Evolutionary conservation across 2,329 filamentous ascomycete species (phyloP), one percentile per base, ranked within the genome.

Genomic region (Colletotrichum simmondsii): DNA sequence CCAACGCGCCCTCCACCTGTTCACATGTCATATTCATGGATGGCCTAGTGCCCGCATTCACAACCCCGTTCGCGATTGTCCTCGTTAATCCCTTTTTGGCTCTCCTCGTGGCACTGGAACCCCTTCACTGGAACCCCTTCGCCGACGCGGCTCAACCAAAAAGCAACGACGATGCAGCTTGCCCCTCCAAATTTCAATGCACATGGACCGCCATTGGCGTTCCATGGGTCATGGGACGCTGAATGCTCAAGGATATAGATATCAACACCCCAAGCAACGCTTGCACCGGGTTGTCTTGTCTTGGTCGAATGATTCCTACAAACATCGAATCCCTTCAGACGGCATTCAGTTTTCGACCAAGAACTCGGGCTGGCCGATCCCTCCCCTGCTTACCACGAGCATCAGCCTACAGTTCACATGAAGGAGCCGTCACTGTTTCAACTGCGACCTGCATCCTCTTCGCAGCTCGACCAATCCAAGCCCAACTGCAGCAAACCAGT

Each of bases 71-170:
- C 53, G 24, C n/a, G 10, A 49, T 49, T 49, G 42, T 49, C 42
- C 42, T 35, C 22, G 10, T 42, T 67, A 46, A 49, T 1, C 19
- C 32, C n/a, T 26, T 6, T 14, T 30, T 16, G 57, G 24, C 30
- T 14, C 19, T 14, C 49, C 37, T 67, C 35, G 49, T 71, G 52
- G 49, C 61, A 60, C 37, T 42, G 32, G 57, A 46, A 57, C 37
- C 19, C 8, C 42, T n/a, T 37, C 69, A 60, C 24, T 60, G 32
- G 57, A 46, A 57, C 37, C 19, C 19, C 42, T 22, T 37, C 69
- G 28, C 22, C 26, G 49, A 53, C 8, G 65, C 65, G 37, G 69
- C 65, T 63, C 19, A 28, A 68, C 35, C n/a, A 14, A 28, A 49
- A 52, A 24, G 12, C 12, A 57, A 58, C 12, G 11, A 42, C 37